phyloP scores from a whole-genome alignment of 2,329 filamentous ascomycete species.

The Penicillium sp. region DNA sequence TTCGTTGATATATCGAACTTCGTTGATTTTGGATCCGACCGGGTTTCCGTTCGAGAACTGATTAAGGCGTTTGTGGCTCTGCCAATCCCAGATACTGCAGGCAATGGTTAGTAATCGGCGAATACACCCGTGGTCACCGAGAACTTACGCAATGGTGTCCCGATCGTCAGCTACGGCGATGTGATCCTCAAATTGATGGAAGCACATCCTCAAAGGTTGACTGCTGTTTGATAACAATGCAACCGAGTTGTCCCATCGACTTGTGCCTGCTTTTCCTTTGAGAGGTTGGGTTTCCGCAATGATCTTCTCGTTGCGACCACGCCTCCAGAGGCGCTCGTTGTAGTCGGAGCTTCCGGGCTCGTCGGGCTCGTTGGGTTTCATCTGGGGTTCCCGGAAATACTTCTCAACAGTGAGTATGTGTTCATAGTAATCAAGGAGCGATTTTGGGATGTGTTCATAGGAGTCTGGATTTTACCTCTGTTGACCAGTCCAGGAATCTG shows the following conservation, averaged over 20 bases:
- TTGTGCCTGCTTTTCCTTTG: slow-evolving; percentile 81
- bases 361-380: slow-evolving; percentile 94
- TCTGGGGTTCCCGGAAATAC: slow-evolving; percentile 97
- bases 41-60: slow-evolving; percentile 96
- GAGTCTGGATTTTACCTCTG: slow-evolving; percentile 57
- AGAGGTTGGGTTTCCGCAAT: slow-evolving; percentile 90
- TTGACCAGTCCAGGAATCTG: slow-evolving; percentile 90
- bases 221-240: slow-evolving; percentile 85
- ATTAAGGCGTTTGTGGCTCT: slow-evolving; percentile 69
- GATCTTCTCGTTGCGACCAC: slow-evolving; percentile 89
- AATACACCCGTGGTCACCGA: background rate
- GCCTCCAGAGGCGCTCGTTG: slow-evolving; percentile 89
- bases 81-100: slow-evolving; percentile 84
- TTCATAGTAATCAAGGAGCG: slow-evolving; percentile 11
- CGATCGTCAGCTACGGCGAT: slow-evolving; percentile 90
- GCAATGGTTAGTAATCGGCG: slow-evolving; percentile 4
- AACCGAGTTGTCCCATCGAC: slow-evolving; percentile 81
- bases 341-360: slow-evolving; percentile 96
- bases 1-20: slow-evolving; percentile 97
- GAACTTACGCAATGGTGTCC: slow-evolving; percentile 70
- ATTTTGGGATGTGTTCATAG: slow-evolving; percentile 13
- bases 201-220: slow-evolving; percentile 89
- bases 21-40: slow-evolving; percentile 84
- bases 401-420: slow-evolving; percentile 38
- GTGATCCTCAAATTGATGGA: slow-evolving; percentile 97